phyloP scores from a whole-genome alignment of 352 stramenopile species.

The Phytophthora europaea region DNA sequence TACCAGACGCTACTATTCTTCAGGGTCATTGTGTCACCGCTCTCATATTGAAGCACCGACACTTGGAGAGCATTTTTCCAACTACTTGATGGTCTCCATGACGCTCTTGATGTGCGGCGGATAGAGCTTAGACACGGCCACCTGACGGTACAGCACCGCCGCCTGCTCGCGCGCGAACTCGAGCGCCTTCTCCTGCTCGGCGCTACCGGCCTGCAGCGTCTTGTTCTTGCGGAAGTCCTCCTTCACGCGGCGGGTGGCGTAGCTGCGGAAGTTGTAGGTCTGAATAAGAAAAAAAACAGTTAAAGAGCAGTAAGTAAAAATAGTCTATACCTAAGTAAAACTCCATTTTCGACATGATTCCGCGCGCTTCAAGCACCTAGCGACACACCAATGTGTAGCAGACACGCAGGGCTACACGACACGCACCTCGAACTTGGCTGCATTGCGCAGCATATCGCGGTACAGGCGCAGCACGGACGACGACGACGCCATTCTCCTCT shows the following conservation, averaged over 20 bases:
- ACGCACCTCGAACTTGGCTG: constrained; percentile 63
- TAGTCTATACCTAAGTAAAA: constrained; percentile 1
- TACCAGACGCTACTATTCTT: too few species aligned
- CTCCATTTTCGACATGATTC: not conserved
- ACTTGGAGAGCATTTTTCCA: not conserved
- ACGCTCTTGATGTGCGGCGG: constrained; percentile 71
- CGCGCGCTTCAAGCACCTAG: not conserved
- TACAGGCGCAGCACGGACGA: constrained; percentile 63
- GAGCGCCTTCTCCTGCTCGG: constrained; percentile 65
- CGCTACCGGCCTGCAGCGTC: constrained; percentile 47
- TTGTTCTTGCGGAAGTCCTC: constrained; percentile 84
- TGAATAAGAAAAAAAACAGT: constrained; percentile 22
- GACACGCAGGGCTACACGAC: not conserved
- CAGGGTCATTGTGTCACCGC: not conserved
- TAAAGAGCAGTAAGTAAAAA: constrained; percentile 4
- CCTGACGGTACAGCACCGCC: constrained; percentile 66
- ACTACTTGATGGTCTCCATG: constrained; percentile 59
- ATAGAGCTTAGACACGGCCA: constrained; percentile 76
- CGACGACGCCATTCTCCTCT: constrained; percentile 38
- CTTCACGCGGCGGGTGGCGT: constrained; percentile 70
- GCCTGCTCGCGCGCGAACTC: constrained; percentile 58
- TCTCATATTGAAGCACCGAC: not conserved
- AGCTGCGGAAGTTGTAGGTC: constrained; percentile 84
- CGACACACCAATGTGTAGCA: not conserved
- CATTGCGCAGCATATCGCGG: constrained; percentile 66